These are phyloP conservation scores for Penicillium sp. DNA, from an alignment of 2,329 filamentous ascomycete species.

Conservation along the genomic window DNA sequence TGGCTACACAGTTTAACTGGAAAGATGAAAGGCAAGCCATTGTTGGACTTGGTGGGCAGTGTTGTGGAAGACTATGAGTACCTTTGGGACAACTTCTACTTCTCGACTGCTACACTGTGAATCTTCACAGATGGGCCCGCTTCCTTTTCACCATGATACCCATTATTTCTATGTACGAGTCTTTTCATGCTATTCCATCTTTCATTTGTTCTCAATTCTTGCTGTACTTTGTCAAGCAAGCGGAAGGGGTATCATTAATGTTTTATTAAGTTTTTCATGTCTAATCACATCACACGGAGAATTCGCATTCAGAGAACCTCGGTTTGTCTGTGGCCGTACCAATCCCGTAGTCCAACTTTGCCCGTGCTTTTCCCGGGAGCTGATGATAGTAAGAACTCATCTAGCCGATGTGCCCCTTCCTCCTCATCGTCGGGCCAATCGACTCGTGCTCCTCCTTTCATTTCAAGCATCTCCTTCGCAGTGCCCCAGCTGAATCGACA, in stretches of 20 bases:
- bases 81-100: conserved; percentile 97
- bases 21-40: conserved; percentile 61
- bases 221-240: conserved; percentile 4
- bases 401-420: conserved; percentile 56
- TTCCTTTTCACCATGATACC: conserved; percentile 18
- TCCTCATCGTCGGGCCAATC: conserved; percentile 77
- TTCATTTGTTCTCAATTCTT: conserved; percentile 13
- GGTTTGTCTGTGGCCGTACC: conserved; percentile 67
- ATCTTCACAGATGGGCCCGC: conserved; percentile 7
- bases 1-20: conserved; percentile 61
- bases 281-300: conserved; percentile 7
- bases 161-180: conserved; percentile 9
- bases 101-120: conserved; percentile 54
- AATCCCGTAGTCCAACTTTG: conserved; percentile 65
- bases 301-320: conserved; percentile 55
- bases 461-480: conserved; percentile 81
- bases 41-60: conserved; percentile 72
- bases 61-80: conserved; percentile 95
- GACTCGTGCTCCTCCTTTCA: conserved; percentile 61
- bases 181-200: conserved; percentile 5
- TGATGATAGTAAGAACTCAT: conserved; percentile 59
- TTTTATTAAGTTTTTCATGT: conserved; percentile 17
- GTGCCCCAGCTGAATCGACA: conserved; percentile 95
- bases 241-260: conserved; percentile 23
- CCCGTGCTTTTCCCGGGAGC: conserved; percentile 37